Evolutionary conservation across 768 basidiomycete species (phyloP).

Genomic region (Paxillus rubicundulus): DNA sequence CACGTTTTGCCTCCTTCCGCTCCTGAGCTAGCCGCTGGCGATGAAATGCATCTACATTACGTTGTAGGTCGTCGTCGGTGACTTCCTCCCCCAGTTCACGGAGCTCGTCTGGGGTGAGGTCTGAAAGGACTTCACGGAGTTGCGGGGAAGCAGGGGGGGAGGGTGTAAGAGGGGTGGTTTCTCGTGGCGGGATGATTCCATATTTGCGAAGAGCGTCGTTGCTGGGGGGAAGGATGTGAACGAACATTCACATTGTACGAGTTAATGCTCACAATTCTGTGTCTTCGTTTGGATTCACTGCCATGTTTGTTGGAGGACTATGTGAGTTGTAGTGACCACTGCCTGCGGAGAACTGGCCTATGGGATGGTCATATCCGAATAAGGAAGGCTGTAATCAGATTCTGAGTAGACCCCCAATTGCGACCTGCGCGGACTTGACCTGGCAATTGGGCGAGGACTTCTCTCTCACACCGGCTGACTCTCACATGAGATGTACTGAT

Average conservation of each 20-base stretch:
- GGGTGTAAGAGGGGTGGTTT: constrained; percentile 67
- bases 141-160: constrained; percentile 78
- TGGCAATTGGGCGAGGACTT: not conserved
- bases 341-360: not conserved
- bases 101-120: constrained; percentile 61
- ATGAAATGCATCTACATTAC: constrained; percentile 65
- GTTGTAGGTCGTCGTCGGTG: constrained; percentile 71
- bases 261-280: constrained; percentile 82
- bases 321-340: constrained; percentile 5
- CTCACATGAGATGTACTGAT: constrained; percentile 23
- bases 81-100: constrained; percentile 70
- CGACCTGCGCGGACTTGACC: constrained; percentile 29
- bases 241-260: not conserved
- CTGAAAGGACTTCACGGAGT: constrained; percentile 64
- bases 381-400: constrained; percentile 32
- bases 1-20: constrained; percentile 51
- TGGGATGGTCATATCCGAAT: constrained; percentile 1
- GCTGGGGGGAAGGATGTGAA: constrained; percentile 40
- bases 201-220: constrained; percentile 92
- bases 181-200: constrained; percentile 82
- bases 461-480: not conserved
- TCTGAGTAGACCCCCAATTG: no score
- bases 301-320: constrained; percentile 39
- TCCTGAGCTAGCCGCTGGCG: constrained; percentile 65
- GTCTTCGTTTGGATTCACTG: constrained; percentile 84